These are phyloP conservation scores for Cyclocybe cylindracea DNA, from an alignment of 768 basidiomycete genomes.

Conservation along the genomic window DNA sequence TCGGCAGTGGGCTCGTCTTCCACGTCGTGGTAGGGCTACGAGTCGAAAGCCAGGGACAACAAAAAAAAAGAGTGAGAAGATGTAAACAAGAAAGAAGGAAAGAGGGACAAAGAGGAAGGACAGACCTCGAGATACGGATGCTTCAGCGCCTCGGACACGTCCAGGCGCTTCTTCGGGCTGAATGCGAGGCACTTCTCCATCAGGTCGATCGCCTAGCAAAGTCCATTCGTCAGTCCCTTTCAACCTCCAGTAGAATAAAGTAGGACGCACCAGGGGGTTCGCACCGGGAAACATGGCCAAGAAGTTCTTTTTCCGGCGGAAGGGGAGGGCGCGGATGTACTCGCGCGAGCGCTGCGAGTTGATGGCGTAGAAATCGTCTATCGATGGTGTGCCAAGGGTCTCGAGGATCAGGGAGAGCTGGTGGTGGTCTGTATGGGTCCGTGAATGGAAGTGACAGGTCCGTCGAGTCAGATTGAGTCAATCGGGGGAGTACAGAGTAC, in stretches of 20 bases:
- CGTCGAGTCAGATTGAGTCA: no score
- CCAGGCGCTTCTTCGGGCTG: slow-evolving; percentile 84
- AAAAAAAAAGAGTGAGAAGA: neutral
- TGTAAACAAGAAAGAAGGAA: slow-evolving; percentile 1
- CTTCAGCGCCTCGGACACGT: slow-evolving; percentile 81
- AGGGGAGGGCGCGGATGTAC: slow-evolving; percentile 90
- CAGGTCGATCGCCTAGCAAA: slow-evolving; percentile 65
- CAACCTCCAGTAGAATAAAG: no score
- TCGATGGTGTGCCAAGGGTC: slow-evolving; percentile 93
- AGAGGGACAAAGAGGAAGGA: slow-evolving; percentile 7
- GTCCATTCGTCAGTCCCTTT: neutral
- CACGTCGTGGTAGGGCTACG: slow-evolving; percentile 84
- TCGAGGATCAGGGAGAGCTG: slow-evolving; percentile 95
- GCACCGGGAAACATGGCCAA: slow-evolving; percentile 72
- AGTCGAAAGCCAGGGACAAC: no score
- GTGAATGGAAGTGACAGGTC: no score
- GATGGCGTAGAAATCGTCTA: slow-evolving; percentile 98
- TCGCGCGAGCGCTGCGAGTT: slow-evolving; percentile 90
- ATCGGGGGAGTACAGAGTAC: no score
- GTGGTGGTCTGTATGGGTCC: slow-evolving; percentile 74
- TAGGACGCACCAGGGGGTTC: slow-evolving; percentile 54
- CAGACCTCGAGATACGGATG: slow-evolving; percentile 87
- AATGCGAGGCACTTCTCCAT: slow-evolving; percentile 83
- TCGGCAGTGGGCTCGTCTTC: slow-evolving; percentile 86
- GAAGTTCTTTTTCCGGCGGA: slow-evolving; percentile 79